A percentile compares a stretch with the other conserved stretches of the same genome.
Conservation (phyloP, 768 basidiomycete species). For the Boletus patriciae region DNA sequence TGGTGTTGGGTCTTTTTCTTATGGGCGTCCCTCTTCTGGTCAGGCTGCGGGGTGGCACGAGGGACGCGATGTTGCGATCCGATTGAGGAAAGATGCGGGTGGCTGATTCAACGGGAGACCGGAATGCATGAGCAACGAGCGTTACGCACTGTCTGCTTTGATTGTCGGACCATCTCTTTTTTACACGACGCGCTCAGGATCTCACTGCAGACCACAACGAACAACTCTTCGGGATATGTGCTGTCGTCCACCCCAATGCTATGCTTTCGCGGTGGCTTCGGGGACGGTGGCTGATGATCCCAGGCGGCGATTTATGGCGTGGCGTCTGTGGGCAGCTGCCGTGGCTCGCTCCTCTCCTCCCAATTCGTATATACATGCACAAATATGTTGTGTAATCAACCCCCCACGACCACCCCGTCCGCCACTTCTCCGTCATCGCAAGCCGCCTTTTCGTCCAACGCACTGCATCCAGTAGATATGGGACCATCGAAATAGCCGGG, state of each 20-base stretch:
- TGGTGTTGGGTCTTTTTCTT: constrained; percentile 38
- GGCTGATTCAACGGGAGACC: constrained; percentile 24
- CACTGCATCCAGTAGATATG: neutral
- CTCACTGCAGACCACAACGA: constrained; percentile 8
- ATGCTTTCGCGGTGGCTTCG: constrained; percentile 18
- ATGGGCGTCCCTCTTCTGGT: constrained; percentile 43
- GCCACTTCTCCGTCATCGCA: neutral
- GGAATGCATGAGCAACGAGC: constrained; percentile 9
- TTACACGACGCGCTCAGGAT: constrained; percentile 17
- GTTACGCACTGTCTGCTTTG: constrained; percentile 37
- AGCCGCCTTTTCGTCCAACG: neutral
- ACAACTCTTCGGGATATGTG: constrained; percentile 1
- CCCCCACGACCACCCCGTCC: neutral
- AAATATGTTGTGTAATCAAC: constrained; percentile 29
- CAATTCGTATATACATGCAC: constrained; percentile 17
- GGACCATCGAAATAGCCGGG: constrained; percentile 34
- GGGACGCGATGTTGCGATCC: constrained; percentile 6
- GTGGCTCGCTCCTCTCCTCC: constrained; percentile 15
- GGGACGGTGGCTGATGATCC: constrained; percentile 30
- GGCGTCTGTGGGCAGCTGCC: constrained; percentile 21
- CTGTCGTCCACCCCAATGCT: constrained; percentile 7
- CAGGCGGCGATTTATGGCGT: constrained; percentile 27
- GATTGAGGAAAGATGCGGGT: constrained; percentile 12
- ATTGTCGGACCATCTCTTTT: constrained; percentile 32
- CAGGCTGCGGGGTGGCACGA: constrained; percentile 30